These are phyloP conservation scores for Hamamelis virginiana DNA, from an alignment of 164 flowering plant species.

Conservation along the genomic window DNA sequence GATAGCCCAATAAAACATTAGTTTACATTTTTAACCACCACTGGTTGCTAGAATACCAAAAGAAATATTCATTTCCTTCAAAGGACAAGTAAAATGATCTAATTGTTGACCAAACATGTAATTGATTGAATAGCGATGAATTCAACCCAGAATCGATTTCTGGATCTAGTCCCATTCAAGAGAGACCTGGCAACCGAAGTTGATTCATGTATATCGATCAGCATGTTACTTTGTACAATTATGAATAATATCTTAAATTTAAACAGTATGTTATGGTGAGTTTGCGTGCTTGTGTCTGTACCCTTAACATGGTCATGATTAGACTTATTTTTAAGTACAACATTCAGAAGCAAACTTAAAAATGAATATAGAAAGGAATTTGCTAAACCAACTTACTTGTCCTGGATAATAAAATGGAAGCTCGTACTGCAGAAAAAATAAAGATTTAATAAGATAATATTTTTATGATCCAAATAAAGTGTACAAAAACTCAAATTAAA, in stretches of 20 bases:
- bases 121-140: background rate
- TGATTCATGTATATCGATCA: background rate
- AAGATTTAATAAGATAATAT: background rate
- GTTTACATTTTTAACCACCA: background rate
- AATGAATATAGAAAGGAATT: background rate
- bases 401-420: constrained; percentile 97
- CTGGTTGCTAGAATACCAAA: background rate
- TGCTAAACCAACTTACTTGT: constrained; percentile 58
- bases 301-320: background rate
- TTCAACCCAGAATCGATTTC: background rate
- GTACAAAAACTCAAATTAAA: background rate
- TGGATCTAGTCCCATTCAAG: background rate
- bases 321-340: background rate
- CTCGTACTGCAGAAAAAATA: constrained; percentile 73
- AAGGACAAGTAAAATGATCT: too few species aligned
- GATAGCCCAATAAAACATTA: too few species aligned
- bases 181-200: background rate
- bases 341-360: background rate
- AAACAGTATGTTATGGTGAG: too few species aligned
- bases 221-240: background rate
- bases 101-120: background rate
- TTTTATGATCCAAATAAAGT: background rate
- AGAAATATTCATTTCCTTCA: too few species aligned
- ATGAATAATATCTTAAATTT: too few species aligned
- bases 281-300: background rate